Conservation (phyloP, 1,284 basidiomycete species). For the Marasmius tenuissimus region DNA sequence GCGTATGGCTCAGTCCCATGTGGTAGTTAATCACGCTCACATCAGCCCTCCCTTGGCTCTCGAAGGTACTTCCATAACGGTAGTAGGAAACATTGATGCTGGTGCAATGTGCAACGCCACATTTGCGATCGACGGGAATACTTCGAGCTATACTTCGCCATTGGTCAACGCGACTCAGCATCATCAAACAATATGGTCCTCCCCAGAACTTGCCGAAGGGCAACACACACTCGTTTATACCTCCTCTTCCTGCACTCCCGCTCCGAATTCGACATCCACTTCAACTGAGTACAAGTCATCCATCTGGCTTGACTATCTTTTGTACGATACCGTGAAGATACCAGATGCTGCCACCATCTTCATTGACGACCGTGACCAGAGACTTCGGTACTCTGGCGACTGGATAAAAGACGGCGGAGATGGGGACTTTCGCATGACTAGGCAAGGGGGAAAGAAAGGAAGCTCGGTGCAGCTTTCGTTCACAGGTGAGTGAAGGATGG, state of each 20-base stretch:
- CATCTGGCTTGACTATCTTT: constrained; percentile 24
- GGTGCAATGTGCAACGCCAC: constrained; percentile 19
- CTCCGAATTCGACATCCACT: background rate
- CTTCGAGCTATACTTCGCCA: constrained; percentile 17
- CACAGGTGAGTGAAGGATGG: constrained; percentile 12
- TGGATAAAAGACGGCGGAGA: constrained; percentile 16
- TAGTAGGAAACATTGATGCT: constrained; percentile 19
- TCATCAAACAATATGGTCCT: constrained; percentile 21
- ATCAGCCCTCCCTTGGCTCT: background rate
- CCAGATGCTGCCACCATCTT: constrained; percentile 17
- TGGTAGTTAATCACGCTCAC: background rate
- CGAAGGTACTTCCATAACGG: constrained; percentile 18
- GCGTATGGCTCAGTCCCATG: background rate
- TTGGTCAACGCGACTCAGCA: constrained; percentile 6
- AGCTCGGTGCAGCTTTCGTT: constrained; percentile 20
- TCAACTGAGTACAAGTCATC: constrained; percentile 8
- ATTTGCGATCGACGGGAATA: constrained; percentile 20
- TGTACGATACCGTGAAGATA: constrained; percentile 20
- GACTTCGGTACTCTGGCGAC: constrained; percentile 18
- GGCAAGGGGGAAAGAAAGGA: constrained; percentile 17
- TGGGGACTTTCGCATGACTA: constrained; percentile 19
- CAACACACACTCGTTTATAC: constrained; percentile 23
- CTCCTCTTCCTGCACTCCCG: constrained; percentile 15
- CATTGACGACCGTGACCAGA: constrained; percentile 20
- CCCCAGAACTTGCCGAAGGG: constrained; percentile 17